These are phyloP conservation scores for Phalaenopsis hybrid DNA, from an alignment of 116 monocot species.

Conservation along the genomic window DNA sequence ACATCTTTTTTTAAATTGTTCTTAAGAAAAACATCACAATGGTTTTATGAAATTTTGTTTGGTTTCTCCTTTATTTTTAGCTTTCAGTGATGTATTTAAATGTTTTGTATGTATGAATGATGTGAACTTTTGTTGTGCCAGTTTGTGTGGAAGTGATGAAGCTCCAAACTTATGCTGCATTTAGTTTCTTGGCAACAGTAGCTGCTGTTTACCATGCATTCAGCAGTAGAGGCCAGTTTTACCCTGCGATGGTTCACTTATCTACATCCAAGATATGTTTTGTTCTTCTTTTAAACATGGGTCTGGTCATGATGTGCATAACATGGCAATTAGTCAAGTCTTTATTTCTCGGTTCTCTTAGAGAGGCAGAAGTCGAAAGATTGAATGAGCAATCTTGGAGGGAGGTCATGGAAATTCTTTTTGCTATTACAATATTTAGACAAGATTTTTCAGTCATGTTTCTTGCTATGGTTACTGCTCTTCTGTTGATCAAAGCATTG, in stretches of 20 bases:
- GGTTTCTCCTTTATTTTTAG: background rate
- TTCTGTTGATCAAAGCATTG: conserved; percentile 69
- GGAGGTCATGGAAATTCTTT: conserved; percentile 83
- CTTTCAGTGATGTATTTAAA: background rate
- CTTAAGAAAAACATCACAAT: background rate
- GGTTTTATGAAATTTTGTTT: background rate
- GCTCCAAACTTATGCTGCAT: conserved; percentile 54
- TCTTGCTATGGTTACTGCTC: conserved; percentile 67
- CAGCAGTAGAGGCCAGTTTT: conserved; percentile 75
- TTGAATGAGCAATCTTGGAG: conserved; percentile 85
- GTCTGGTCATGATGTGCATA: conserved; percentile 68
- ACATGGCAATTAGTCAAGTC: conserved; percentile 69
- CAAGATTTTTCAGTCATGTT: conserved; percentile 72
- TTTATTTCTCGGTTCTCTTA: conserved; percentile 70
- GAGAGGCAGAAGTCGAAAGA: conserved; percentile 83
- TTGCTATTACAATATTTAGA: conserved; percentile 73
- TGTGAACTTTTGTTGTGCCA: background rate
- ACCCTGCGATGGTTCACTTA: conserved; percentile 76
- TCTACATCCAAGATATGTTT: conserved; percentile 80
- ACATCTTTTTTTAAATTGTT: background rate
- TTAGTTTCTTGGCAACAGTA: conserved; percentile 66
- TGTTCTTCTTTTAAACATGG: conserved; percentile 77
- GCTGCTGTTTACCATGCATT: conserved; percentile 79
- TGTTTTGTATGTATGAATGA: background rate
- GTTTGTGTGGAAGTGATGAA: conserved; percentile 30